Base-by-base conservation (phyloP, 306 rosid genomes). In the Trifolium pratense region DNA sequence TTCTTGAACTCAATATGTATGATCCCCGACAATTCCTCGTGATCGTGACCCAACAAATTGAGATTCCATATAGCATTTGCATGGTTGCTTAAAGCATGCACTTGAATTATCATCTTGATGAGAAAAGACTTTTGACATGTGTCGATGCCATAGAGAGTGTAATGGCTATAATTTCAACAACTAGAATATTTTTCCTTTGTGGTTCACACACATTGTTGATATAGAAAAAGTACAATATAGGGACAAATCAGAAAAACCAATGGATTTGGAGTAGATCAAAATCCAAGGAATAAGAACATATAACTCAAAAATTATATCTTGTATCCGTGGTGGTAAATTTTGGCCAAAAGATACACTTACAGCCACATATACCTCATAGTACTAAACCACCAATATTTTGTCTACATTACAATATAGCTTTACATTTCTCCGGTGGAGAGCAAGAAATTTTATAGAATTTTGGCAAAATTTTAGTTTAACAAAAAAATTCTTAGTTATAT, bases 211-310 rank as follows among this genome's bases (percentile, higher is more conserved):
- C 20, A 34, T 34, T 34, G 37, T 16, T 11, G 59, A 65, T 17
- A 56, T 70, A 32, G 23, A 49, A 52, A 32, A 52, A 52, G 59
- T 52, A 52, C 66, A 67, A 66, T 37, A 66, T 11, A 39, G 32
- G 58, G 32, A 34, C 73, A 69, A 17, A 82, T 72, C 36, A 66
- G 64, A 81, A 71, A 53, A 53, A 53, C 59, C 59, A 53, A 57
- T 14, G 63, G 63, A 14, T 23, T 56, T 56, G 36, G 7, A 36
- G 70, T 43, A 37, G n/a, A 86, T 16, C 43, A 81, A 71, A 87
- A 86, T 86, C 84, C 78, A 69, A 77, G 77, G 73, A 66, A 60
- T 55, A 75, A 77, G 17, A 52, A 49, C 67, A 71, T 3, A 14
- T 2, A 36, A 66, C 48, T 37, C 37, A 5, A 13, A 77, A 68